Evolutionary conservation across 768 basidiomycete genomes (phyloP), one percentile per base, ranked within the genome.

Genomic region (Xerocomellus chrysenteron): DNA sequence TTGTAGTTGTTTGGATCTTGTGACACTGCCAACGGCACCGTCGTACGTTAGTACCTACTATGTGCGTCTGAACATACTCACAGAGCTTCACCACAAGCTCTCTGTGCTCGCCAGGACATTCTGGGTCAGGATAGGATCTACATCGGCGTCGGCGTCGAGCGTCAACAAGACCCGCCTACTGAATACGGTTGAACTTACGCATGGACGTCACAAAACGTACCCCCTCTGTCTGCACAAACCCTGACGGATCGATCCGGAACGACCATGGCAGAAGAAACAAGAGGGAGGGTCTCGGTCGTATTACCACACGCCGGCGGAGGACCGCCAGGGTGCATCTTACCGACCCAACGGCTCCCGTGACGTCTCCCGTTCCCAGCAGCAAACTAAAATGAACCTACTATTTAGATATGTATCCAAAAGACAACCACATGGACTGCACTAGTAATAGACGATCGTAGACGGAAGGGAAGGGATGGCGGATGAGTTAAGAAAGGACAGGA

Each of bases 11-110:
- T 77, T 0, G 90, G 84, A 73, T 98, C 95, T 71, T 92, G 89
- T 0, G 93, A 95, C 37, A 98, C 92, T 93, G 68, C 17, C 58
- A 13, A 28, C 26, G 11, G 44, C 32, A 37, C n/a, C 21, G 42
- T 28, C 39, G 32, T 19, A 35, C 7, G 41, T 57, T 28, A 45
- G 36, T 37, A 21, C 4, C n/a, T 17, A 5, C n/a, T 17, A 5
- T 4, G 9, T 28, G 45, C 16, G 16, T 3, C 12, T 5, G 9
- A 5, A 16, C 11, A 32, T 26, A 76, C 88, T 62, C 68, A 87
- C 92, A 74, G 1, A 98, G 83, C 70, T 98, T 98, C 48, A 96
- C 86, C n/a, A 98, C 87, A 48, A 93, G 69, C 48, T 95, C 93
- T 63, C 85, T 87, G 59, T 85, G 77, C 61, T 86, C 77, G 5